Percentiles rank a stretch among this genome's conserved stretches.
Conservation (phyloP, 169 alveolate genomes). For the Plasmodium fragile region DNA sequence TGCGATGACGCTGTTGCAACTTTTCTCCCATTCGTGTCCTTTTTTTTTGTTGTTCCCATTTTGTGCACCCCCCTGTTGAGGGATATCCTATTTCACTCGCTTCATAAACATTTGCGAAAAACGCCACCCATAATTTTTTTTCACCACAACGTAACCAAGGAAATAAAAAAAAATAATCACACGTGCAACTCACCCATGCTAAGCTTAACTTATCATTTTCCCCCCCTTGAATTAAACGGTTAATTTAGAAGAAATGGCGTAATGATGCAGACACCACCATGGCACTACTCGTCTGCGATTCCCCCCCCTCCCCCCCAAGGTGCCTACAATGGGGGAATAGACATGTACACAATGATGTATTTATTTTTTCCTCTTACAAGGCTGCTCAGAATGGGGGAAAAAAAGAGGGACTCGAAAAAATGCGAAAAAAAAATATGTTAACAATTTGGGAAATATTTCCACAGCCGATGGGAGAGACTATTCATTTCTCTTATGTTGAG, state of each 20-base stretch:
- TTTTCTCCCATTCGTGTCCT: neutral
- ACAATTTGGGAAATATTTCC: neutral
- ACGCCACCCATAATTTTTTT: neutral
- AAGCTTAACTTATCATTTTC: neutral
- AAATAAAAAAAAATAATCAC: no score
- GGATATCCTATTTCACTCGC: neutral
- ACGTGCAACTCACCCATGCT: neutral
- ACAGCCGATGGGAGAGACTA: neutral
- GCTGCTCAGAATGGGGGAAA: neutral
- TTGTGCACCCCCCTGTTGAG: neutral
- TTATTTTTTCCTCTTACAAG: neutral
- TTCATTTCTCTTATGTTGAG: neutral
- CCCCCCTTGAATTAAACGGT: neutral
- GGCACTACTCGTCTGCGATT: neutral
- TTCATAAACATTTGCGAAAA: neutral
- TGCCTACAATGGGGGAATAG: neutral
- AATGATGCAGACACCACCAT: neutral
- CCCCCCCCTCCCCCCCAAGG: neutral
- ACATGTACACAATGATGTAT: neutral
- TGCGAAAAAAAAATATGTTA: neutral
- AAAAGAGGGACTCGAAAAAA: constrained; percentile 1
- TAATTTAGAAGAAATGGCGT: neutral
- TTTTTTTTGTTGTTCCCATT: neutral
- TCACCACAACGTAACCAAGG: neutral
- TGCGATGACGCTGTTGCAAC: neutral